A percentile compares a stretch with the other conserved stretches of the same genome.
These are phyloP conservation scores for Phytopythium helicoides DNA, from an alignment of 352 stramenopile genomes.

Conservation along the genomic window DNA sequence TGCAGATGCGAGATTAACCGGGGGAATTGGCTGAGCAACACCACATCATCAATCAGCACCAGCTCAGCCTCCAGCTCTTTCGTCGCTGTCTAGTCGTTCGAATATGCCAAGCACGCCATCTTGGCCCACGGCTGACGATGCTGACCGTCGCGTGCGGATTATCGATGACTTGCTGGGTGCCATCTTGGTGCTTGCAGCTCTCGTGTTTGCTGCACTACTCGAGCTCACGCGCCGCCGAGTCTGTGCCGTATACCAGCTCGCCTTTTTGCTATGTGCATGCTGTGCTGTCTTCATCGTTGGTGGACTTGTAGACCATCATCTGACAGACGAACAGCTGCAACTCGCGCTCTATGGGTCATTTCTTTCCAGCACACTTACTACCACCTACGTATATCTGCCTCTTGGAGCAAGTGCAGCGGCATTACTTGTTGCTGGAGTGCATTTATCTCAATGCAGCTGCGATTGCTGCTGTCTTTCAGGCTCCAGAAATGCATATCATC, in stretches of 20 bases:
- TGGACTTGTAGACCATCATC: constrained; percentile 66
- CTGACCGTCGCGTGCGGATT: constrained; percentile 52
- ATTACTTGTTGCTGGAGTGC: constrained; percentile 20
- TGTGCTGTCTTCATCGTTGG: constrained; percentile 63
- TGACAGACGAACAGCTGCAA: constrained; percentile 69
- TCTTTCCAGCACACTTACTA: constrained; percentile 39
- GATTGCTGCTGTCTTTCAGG: constrained; percentile 64
- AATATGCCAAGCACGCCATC: neutral
- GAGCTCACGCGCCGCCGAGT: constrained; percentile 72
- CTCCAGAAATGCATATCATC: constrained; percentile 29
- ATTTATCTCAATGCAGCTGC: constrained; percentile 58
- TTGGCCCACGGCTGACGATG: constrained; percentile 11
- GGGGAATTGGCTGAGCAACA: too few species aligned
- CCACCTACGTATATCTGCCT: constrained; percentile 66
- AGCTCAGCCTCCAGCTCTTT: too few species aligned
- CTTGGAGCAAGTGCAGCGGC: constrained; percentile 35
- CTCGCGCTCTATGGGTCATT: constrained; percentile 67
- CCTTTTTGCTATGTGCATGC: constrained; percentile 52
- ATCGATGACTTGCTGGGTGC: constrained; percentile 74
- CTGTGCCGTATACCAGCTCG: constrained; percentile 67
- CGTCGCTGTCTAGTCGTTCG: too few species aligned
- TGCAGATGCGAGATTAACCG: too few species aligned
- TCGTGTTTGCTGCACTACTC: constrained; percentile 43
- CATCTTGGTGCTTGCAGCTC: constrained; percentile 53
- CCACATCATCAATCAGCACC: too few species aligned